Percentiles rank a stretch among this genome's conserved stretches.
These are phyloP conservation scores for Talaromyces wortmannii DNA, from an alignment of 495 filamentous ascomycete species.

Conservation along the genomic window DNA sequence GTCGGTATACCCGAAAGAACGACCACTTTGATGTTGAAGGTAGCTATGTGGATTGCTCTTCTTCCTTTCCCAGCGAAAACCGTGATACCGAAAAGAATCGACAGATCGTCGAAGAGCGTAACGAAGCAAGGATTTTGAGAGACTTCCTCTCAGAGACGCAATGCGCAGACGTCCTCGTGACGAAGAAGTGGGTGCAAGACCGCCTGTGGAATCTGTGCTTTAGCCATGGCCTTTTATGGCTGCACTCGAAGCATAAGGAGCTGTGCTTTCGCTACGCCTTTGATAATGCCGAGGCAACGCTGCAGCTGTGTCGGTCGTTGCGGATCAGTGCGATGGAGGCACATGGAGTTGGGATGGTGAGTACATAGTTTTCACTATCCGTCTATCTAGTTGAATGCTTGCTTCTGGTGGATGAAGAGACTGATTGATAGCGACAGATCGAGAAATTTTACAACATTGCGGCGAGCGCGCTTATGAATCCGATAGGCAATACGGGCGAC, in stretches of 20 bases:
- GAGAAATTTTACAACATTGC: conserved; percentile 38
- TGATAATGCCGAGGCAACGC: conserved; percentile 60
- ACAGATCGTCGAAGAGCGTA: conserved; percentile 18
- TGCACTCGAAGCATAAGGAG: conserved; percentile 42
- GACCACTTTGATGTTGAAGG: conserved; percentile 60
- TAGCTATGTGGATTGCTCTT: too few species aligned
- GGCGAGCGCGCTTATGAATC: conserved; percentile 19
- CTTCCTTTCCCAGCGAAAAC: conserved; percentile 11
- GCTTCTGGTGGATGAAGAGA: too few species aligned
- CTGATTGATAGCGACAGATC: conserved; percentile 18
- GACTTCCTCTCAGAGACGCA: conserved; percentile 63
- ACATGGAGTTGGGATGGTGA: conserved; percentile 64
- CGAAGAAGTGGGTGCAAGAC: conserved; percentile 80
- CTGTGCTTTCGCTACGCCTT: conserved; percentile 66
- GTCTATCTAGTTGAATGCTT: neutral
- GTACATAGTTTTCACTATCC: conserved; percentile 10
- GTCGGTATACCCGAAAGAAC: conserved; percentile 41
- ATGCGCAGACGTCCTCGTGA: conserved; percentile 60
- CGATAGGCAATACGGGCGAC: conserved; percentile 8
- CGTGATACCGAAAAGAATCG: neutral
- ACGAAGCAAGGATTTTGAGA: conserved; percentile 33
- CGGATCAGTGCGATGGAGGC: conserved; percentile 60
- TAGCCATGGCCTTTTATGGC: conserved; percentile 46
- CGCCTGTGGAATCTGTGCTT: conserved; percentile 68
- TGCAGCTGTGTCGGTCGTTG: conserved; percentile 56